Conservation (phyloP, 148 eudicot genomes). For the Beta vulgaris region DNA sequence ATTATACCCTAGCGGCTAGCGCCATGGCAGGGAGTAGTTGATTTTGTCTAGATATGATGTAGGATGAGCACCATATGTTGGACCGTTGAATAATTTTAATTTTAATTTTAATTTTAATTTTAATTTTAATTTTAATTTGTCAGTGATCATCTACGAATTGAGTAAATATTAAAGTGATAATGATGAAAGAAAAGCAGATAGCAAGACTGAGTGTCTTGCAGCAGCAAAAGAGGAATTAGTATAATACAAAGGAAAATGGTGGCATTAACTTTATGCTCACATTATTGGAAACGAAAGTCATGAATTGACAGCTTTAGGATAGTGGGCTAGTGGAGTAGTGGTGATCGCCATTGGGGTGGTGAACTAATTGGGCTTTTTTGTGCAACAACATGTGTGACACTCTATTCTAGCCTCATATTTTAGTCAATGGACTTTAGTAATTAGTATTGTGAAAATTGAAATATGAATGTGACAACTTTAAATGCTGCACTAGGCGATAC, state of each 20-base stretch:
- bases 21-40: not conserved
- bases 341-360: not conserved
- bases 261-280: not conserved
- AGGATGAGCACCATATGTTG: not conserved
- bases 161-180: not conserved
- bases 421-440: too few species aligned
- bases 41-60: not conserved
- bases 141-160: not conserved
- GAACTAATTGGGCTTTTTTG: too few species aligned
- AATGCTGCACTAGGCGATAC: too few species aligned
- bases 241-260: not conserved
- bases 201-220: not conserved
- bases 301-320: not conserved
- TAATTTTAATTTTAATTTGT: not conserved
- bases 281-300: not conserved
- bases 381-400: too few species aligned
- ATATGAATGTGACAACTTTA: too few species aligned
- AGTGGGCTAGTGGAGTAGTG: not conserved
- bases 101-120: not conserved
- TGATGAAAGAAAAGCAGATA: not conserved
- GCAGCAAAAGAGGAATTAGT: too few species aligned
- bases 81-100: slow-evolving; percentile 2
- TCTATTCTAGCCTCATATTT: too few species aligned
- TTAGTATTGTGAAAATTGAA: too few species aligned
- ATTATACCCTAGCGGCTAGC: too few species aligned